Base-by-base conservation (phyloP, 768 basidiomycete genomes). In the Collybiopsis luxurians region DNA sequence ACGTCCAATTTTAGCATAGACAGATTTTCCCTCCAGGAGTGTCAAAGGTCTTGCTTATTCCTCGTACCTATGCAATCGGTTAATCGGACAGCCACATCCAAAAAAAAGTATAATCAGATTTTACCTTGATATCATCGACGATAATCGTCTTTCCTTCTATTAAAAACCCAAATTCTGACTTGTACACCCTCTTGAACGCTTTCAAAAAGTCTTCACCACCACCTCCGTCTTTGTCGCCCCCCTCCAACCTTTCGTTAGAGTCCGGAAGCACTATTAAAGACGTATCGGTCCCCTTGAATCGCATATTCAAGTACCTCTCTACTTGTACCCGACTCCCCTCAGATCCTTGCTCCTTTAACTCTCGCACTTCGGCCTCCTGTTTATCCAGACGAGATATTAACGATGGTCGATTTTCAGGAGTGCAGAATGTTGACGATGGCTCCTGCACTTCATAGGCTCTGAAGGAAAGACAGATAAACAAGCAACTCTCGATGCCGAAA, bases 251-350 rank as follows among this genome's bases (percentile, higher is more conserved):
- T 31, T 79, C 78, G 23, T 65, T 62, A 7, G 67, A 60, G 4
- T 64, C 61, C 0, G 88, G 83, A 12, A 92, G 73, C 11, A 94
- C 83, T 92, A 98, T 96, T 61, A 98, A 69, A 15, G 94, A 82
- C 0, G 96, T 98, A 71, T 96, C 94, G 0, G 92, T 95, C 2
- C 94, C 94, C 48, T 95, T 90, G 62, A 95, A 95, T 21, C 93
- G 84, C 92, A 94, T 94, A 65, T 94, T 94, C 43, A 93, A 74
- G 86, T 89, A 88, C 21, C 88, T 80, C 68, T 96, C 95, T 4
- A 89, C 71, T 53, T 79, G 75, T 49, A 96, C 80, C n/a, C 85
- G 80, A 11, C 82, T 75, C 11, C 77, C 84, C 64, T 84, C 81
- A 67, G 97, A 96, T 0, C 95, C 95, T 69, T 97, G 94, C 24